Base-by-base conservation (phyloP, 2,329 filamentous ascomycete species). In the Claviceps maximensis region DNA sequence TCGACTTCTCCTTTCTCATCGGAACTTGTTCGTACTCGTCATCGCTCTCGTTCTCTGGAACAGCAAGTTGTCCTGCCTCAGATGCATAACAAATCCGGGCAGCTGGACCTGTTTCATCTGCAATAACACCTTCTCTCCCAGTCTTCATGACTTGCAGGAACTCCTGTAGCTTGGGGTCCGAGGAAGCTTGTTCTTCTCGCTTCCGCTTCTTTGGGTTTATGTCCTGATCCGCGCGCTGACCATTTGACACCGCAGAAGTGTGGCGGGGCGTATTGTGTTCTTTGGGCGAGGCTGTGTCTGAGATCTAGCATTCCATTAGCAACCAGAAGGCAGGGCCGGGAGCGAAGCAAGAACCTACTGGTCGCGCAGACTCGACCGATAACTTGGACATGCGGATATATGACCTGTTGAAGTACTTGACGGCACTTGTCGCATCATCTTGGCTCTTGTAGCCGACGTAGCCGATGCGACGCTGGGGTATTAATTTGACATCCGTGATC, bases 341-440 rank as follows among this genome's bases (percentile, higher is more conserved):
- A 42, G 49, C 36, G 47, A 52, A 45, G 23, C 23, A 21, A 40
- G 49, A 42, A 66, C 75, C 64, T 66, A 94, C 86, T 55, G 93
- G 85, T 67, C 80, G 84, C 53, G 93, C 93, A 63, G 93, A 73
- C 72, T 96, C 90, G 57, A 96, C 93, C 31, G 78, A 79, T 62
- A 98, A 89, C 73, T 85, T 94, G 54, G 90, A 95, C 87, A 96
- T 93, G 61, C 89, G 88, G 62, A 98, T 89, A 70, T 89, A 98
- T 58, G 90, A 85, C 67, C 82, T 88, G 75, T 98, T 90, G 76
- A 96, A 96, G 74, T 95, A 95, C 69, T 87, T 90, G 66, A 94
- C 86, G 46, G 93, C 91, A 64, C 83, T 80, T 54, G 80, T 75
- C 53, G 93, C 93, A 65, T 88, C 85, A 57, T 91, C 82, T 15